Percentiles rank a stretch among this genome's conserved stretches.
Conservation (phyloP, 495 filamentous ascomycete species). For the Talaromyces thailandensis region DNA sequence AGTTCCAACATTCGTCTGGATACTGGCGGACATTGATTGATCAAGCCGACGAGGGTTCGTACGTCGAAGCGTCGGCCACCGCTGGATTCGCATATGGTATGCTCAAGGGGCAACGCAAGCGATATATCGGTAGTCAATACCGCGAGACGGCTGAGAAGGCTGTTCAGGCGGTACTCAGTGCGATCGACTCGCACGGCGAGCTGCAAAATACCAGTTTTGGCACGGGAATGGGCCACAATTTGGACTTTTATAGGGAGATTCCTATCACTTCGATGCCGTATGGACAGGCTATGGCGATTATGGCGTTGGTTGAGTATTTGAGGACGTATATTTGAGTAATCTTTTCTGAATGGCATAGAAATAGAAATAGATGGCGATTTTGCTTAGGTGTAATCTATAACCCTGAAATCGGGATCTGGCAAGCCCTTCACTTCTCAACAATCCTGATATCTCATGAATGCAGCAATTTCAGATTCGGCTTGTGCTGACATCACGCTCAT, state of each 20-base stretch:
- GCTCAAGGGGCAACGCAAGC: constrained; percentile 57
- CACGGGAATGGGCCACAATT: constrained; percentile 56
- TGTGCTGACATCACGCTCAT: no score
- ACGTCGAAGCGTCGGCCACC: constrained; percentile 62
- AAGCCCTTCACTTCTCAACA: no score
- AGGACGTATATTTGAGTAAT: constrained; percentile 30
- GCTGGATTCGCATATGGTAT: constrained; percentile 71
- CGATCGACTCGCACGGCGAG: constrained; percentile 53
- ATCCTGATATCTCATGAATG: no score
- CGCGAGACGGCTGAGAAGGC: constrained; percentile 47
- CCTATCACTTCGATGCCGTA: constrained; percentile 66
- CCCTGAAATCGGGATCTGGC: not conserved
- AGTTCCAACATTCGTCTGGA: constrained; percentile 46
- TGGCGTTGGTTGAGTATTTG: constrained; percentile 59
- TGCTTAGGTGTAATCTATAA: not conserved
- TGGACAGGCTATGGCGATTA: constrained; percentile 70
- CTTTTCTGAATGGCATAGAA: not conserved
- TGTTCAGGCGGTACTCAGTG: constrained; percentile 47
- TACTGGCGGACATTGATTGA: constrained; percentile 64
- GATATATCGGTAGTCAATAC: constrained; percentile 49
- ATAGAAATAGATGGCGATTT: not conserved
- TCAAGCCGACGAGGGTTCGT: constrained; percentile 48
- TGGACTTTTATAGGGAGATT: constrained; percentile 64
- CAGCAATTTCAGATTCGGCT: no score
- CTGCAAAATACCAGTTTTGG: constrained; percentile 63